Evolutionary conservation across 345 rosid genomes (phyloP).

Genomic region (Eucalyptus leucophloia): DNA sequence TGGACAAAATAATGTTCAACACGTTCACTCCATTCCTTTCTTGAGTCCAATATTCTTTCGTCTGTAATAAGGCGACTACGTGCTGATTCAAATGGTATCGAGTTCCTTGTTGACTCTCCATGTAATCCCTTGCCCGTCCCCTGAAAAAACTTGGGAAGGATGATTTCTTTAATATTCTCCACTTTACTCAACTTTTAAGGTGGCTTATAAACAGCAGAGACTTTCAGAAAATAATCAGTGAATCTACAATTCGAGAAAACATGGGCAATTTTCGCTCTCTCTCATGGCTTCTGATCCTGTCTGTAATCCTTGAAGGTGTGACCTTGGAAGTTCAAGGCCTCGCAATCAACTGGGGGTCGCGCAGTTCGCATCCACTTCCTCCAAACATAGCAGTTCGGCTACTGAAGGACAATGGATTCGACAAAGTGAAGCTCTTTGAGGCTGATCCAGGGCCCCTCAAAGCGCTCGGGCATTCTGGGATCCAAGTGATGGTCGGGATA

Average conservation of each 20-base stretch:
- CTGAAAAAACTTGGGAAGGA: background rate
- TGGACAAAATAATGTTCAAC: background rate
- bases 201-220: background rate
- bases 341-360: slow-evolving; percentile 73
- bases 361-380: slow-evolving; percentile 56
- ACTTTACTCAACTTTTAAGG: background rate
- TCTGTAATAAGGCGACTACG: background rate
- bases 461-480: slow-evolving; percentile 82
- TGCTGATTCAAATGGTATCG: slow-evolving; percentile 14
- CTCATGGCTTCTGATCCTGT: background rate
- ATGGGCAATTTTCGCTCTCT: slow-evolving; percentile 8
- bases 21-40: slow-evolving; percentile 11
- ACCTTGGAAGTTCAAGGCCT: slow-evolving; percentile 26
- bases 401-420: slow-evolving; percentile 67
- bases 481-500: slow-evolving; percentile 88
- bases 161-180: background rate
- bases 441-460: slow-evolving; percentile 73
- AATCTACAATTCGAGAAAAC: background rate
- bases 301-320: slow-evolving; percentile 1
- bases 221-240: background rate
- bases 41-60: background rate
- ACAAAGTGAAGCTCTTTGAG: slow-evolving; percentile 82
- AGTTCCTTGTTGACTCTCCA: slow-evolving; percentile 14
- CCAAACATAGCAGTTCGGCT: slow-evolving; percentile 55
- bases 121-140: slow-evolving; percentile 24